These are phyloP conservation scores for Spathaspora boniae DNA, from an alignment of 805 yeast species.

Conservation along the genomic window DNA sequence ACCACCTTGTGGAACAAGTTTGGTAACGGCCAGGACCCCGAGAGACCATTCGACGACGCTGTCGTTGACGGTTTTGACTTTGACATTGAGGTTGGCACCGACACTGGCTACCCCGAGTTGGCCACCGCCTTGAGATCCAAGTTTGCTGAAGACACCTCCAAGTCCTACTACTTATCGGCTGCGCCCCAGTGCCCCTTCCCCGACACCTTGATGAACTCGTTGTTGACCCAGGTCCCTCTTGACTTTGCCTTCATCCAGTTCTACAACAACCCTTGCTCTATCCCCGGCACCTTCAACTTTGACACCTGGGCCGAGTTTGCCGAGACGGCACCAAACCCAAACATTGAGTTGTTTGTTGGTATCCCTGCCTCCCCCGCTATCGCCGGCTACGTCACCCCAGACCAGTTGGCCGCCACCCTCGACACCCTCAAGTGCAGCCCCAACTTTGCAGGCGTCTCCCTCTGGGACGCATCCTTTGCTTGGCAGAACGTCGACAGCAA, in stretches of 20 bases:
- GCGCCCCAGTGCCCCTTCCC: slow-evolving; percentile 94
- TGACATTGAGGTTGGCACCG: slow-evolving; percentile 24
- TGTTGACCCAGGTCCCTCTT: slow-evolving; percentile 49
- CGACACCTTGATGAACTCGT: slow-evolving; percentile 44
- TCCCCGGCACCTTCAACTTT: slow-evolving; percentile 49
- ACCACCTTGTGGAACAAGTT: slow-evolving; percentile 32
- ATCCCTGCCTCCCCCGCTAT: slow-evolving; percentile 56
- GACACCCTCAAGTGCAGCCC: slow-evolving; percentile 13
- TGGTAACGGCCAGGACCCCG: slow-evolving; percentile 25
- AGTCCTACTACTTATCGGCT: slow-evolving; percentile 72
- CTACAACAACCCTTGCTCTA: slow-evolving; percentile 78
- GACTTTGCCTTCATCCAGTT: slow-evolving; percentile 87
- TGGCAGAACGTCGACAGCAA: slow-evolving; percentile 10
- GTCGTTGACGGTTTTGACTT: slow-evolving; percentile 33
- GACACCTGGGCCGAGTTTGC: slow-evolving; percentile 74
- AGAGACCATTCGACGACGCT: slow-evolving; percentile 27
- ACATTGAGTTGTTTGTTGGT: slow-evolving; percentile 71
- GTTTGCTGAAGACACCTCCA: slow-evolving; percentile 33
- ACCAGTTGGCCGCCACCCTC: slow-evolving; percentile 15
- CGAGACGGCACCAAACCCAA: slow-evolving; percentile 56
- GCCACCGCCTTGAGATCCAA: slow-evolving; percentile 24
- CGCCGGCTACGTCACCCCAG: slow-evolving; percentile 45
- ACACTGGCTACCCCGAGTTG: slow-evolving; percentile 22
- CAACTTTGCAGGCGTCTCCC: slow-evolving; percentile 33
- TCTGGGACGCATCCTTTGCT: slow-evolving; percentile 34